Percentiles rank a stretch among this genome's conserved stretches.
These are phyloP conservation scores for Microdochium paspali DNA, from an alignment of 2,329 filamentous ascomycete genomes.

Conservation along the genomic window DNA sequence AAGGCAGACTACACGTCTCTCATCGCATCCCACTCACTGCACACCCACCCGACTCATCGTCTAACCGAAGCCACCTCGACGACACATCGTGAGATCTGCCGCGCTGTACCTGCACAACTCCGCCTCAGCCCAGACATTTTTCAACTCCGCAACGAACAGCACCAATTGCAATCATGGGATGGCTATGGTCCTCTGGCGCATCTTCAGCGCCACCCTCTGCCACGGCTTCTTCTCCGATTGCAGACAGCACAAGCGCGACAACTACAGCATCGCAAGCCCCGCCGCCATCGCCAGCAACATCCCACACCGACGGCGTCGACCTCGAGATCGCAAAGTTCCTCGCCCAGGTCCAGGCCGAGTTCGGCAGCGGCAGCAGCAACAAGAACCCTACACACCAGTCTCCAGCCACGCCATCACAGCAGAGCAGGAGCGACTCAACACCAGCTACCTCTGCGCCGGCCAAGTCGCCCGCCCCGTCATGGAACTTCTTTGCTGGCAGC, in stretches of 20 bases:
- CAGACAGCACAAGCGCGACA: too few species aligned
- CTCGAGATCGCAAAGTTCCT: constrained; percentile 47
- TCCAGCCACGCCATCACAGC: not conserved
- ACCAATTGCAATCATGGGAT: constrained; percentile 40
- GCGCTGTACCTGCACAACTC: too few species aligned
- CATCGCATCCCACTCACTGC: too few species aligned
- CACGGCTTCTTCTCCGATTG: constrained; percentile 9
- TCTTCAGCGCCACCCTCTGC: constrained; percentile 13
- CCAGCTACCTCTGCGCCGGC: constrained; percentile 7
- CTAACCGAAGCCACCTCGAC: too few species aligned
- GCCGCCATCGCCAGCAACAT: constrained; percentile 1
- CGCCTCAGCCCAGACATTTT: too few species aligned
- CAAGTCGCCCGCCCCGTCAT: not conserved
- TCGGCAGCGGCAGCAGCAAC: constrained; percentile 12
- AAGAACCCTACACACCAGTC: not conserved
- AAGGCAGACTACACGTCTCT: too few species aligned
- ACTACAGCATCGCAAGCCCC: constrained; percentile 8
- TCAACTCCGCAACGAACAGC: too few species aligned
- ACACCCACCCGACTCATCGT: too few species aligned
- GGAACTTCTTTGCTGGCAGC: not conserved
- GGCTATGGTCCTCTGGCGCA: constrained; percentile 45
- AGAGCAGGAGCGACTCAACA: not conserved
- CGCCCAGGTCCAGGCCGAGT: constrained; percentile 21
- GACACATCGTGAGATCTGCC: too few species aligned
- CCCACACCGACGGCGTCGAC: constrained; percentile 23